phyloP scores from a whole-genome alignment of 306 rosid genomes.

The Vigna nakashimae region DNA sequence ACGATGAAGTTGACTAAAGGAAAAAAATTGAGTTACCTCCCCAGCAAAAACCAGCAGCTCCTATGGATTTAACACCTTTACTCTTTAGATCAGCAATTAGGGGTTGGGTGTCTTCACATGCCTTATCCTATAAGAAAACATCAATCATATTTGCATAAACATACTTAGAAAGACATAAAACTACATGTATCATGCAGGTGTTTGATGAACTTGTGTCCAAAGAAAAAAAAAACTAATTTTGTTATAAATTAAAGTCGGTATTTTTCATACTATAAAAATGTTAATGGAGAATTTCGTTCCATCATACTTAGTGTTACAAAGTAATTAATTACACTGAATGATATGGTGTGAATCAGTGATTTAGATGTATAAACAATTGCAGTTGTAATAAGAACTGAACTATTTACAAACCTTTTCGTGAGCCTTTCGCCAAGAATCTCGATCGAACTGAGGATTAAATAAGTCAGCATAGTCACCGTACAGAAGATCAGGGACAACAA shows the following conservation, averaged over 20 bases:
- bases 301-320: background rate
- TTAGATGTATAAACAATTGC: background rate
- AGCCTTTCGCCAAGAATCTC: constrained; percentile 44
- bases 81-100: constrained; percentile 61
- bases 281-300: no score
- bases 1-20: background rate
- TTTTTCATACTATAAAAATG: no score
- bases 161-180: no score
- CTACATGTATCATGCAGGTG: no score
- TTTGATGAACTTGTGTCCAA: no score
- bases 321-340: background rate
- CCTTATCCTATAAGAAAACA: constrained; percentile 52
- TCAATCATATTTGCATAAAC: no score
- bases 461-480: constrained; percentile 49
- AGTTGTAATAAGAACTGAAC: constrained; percentile 16
- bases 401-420: constrained; percentile 52
- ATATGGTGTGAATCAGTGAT: background rate
- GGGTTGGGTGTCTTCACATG: constrained; percentile 54
- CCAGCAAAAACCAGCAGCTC: constrained; percentile 76
- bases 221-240: no score
- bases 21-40: constrained; percentile 54
- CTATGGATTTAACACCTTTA: constrained; percentile 60
- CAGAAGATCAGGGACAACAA: constrained; percentile 71
- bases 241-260: no score
- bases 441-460: constrained; percentile 45